Evolutionary conservation across 805 yeast species (phyloP).

Genomic region (Yarrowia sp.): DNA sequence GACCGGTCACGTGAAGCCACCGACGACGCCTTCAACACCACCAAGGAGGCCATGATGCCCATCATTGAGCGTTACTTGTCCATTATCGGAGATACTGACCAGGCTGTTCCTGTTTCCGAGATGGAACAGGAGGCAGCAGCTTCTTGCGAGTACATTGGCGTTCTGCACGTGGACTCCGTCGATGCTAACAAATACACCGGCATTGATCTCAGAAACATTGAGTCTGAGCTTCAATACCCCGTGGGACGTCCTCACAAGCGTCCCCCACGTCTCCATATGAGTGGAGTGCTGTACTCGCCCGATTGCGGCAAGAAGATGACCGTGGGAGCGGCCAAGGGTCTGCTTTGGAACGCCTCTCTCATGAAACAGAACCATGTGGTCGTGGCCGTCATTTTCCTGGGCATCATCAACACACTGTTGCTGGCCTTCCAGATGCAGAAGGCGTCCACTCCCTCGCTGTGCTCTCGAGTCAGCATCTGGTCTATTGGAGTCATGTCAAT

Average conservation of each 20-base stretch:
- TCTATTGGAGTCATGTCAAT: conserved; percentile 64
- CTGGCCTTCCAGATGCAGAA: conserved; percentile 72
- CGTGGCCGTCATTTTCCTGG: conserved; percentile 55
- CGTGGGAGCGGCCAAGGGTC: conserved; percentile 8
- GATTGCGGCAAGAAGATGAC: conserved; percentile 76
- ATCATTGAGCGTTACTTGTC: conserved; percentile 39
- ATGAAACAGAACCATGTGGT: conserved; percentile 50
- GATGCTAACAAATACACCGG: conserved; percentile 54
- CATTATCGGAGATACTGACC: conserved; percentile 57
- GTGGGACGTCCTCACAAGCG: conserved; percentile 74
- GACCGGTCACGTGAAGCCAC: background rate
- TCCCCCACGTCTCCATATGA: conserved; percentile 63
- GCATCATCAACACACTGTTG: conserved; percentile 62
- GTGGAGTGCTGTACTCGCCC: conserved; percentile 79
- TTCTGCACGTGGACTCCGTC: conserved; percentile 72
- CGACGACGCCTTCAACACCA: conserved; percentile 56
- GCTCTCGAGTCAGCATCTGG: conserved; percentile 75
- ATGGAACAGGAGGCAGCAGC: conserved; percentile 55
- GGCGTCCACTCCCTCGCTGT: conserved; percentile 79
- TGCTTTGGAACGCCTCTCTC: conserved; percentile 11
- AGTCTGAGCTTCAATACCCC: conserved; percentile 74
- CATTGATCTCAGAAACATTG: conserved; percentile 64
- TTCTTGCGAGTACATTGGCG: conserved; percentile 75
- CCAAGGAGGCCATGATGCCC: conserved; percentile 62
- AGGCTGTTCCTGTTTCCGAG: conserved; percentile 65